Base-by-base conservation (phyloP, 805 yeast genomes). In the Candida arabinofermentans region DNA sequence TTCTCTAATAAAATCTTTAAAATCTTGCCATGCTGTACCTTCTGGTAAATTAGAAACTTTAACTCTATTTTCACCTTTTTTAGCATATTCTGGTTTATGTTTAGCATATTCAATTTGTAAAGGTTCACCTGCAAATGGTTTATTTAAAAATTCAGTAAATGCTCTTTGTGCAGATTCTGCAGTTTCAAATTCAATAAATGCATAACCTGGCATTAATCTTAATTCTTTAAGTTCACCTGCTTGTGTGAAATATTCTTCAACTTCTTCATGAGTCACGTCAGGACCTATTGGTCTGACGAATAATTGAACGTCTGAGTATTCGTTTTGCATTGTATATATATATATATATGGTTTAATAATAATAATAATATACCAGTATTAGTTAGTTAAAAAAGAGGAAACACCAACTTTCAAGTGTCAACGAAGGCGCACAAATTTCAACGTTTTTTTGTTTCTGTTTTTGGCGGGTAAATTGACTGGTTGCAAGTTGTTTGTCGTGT, bases 1-100 rank as follows among this genome's bases (percentile, higher is more conserved):
- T 47, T 84, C 89, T 62, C 95, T 77, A 51, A 88, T 89, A 61
- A 86, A 80, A 70, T 91, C 98, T 71, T 89, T 86, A 60, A 86
- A 75, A 57, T 84, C 91, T 72, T 86, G 93, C 95, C 95, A 86
- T 39, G 87, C 81, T 43, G 86, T 74, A 48, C 81, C 81, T 53
- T 81, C 84, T 54, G 90, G 90, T 57, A 86, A 71, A 65, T 79
- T 78, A 53, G 77, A 65, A 27, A 85, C 77, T 59, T 81, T 75
- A 46, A 82, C 79, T 72, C 93, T 78, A 69, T 69, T 78, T 66
- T 84, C 81, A 57, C 87, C 87, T 62, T 83, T 80, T 49, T 83
- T 75, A 47, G 78, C 80, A 41, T 63, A 61, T 9, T 56, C 64
- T 42, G 72, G 76, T 58, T 67, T 75, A 55, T 71, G 75, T 48